Evolutionary conservation across 139 green algal species (phyloP).

Genomic region (Desmodesmus armatus): DNA sequence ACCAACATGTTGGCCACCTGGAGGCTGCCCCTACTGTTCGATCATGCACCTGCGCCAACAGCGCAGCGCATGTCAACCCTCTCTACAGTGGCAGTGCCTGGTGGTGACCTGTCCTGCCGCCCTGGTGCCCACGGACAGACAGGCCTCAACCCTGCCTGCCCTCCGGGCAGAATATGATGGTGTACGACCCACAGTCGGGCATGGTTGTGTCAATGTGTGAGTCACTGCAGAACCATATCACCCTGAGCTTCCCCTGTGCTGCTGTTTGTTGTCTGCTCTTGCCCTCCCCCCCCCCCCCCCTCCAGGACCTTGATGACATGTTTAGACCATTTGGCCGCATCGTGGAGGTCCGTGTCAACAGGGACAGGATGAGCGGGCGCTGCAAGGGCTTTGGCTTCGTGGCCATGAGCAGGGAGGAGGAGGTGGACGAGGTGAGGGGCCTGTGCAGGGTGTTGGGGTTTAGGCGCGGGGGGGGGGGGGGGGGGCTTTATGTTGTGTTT

Average conservation of each 20-base stretch:
- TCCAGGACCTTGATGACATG: conserved; percentile 41
- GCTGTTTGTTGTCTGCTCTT: neutral
- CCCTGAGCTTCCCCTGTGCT: neutral
- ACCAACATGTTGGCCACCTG: too few species aligned
- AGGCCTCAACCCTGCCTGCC: too few species aligned
- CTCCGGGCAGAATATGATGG: too few species aligned
- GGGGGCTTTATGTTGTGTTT: neutral
- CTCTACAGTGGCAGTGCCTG: too few species aligned
- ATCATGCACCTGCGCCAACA: too few species aligned
- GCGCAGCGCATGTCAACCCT: too few species aligned
- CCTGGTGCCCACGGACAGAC: too few species aligned
- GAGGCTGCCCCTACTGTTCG: too few species aligned
- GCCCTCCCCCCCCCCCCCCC: neutral
- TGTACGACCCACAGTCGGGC: too few species aligned
- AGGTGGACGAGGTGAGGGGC: conserved; percentile 36
- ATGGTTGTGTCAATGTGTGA: too few species aligned
- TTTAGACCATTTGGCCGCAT: conserved; percentile 32
- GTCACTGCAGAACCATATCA: neutral
- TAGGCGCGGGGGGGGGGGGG: neutral
- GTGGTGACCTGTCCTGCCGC: too few species aligned
- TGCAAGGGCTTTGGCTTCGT: conserved; percentile 48
- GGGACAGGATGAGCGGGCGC: conserved; percentile 25
- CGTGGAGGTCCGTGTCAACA: conserved; percentile 23
- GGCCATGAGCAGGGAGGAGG: conserved; percentile 18
- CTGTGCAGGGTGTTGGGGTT: neutral